phyloP scores from a whole-genome alignment of 1,284 basidiomycete genomes.

The Sporisorium exsertum region DNA sequence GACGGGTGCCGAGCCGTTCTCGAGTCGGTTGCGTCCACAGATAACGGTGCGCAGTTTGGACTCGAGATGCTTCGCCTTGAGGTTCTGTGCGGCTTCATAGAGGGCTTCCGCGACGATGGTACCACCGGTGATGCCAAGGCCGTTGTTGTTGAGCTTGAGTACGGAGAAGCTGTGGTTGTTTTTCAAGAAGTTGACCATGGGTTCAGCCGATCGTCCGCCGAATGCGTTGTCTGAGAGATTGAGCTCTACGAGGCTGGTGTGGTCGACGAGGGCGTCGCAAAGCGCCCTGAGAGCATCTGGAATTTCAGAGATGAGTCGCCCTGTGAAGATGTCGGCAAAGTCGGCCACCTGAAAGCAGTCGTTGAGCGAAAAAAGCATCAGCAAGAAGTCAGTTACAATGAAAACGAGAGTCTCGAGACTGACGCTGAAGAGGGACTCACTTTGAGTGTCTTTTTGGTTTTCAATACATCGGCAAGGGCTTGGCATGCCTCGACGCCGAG shows the following conservation, averaged over 20 bases:
- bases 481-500: conserved; percentile 90
- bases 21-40: conserved; percentile 93
- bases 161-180: conserved; percentile 77
- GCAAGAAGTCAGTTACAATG: not conserved
- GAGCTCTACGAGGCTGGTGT: conserved; percentile 84
- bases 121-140: conserved; percentile 92
- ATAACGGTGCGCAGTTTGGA: conserved; percentile 84
- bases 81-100: conserved; percentile 79
- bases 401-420: not conserved
- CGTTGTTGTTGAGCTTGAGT: conserved; percentile 95
- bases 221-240: conserved; percentile 97
- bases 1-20: conserved; percentile 84
- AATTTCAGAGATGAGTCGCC: conserved; percentile 94
- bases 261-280: conserved; percentile 85
- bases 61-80: conserved; percentile 76
- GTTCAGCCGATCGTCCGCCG: conserved; percentile 92
- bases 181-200: conserved; percentile 84
- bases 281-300: conserved; percentile 88
- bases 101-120: conserved; percentile 86
- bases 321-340: conserved; percentile 97
- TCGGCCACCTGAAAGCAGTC: conserved; percentile 80
- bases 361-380: not conserved
- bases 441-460: conserved; percentile 79
- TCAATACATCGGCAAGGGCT: conserved; percentile 84
- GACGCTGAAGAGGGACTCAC: conserved; percentile 70